Percentiles rank a stretch among this genome's conserved stretches.
phyloP scores from a whole-genome alignment of 1,139 yeast species.

The Meyerozyma smithsonii region DNA sequence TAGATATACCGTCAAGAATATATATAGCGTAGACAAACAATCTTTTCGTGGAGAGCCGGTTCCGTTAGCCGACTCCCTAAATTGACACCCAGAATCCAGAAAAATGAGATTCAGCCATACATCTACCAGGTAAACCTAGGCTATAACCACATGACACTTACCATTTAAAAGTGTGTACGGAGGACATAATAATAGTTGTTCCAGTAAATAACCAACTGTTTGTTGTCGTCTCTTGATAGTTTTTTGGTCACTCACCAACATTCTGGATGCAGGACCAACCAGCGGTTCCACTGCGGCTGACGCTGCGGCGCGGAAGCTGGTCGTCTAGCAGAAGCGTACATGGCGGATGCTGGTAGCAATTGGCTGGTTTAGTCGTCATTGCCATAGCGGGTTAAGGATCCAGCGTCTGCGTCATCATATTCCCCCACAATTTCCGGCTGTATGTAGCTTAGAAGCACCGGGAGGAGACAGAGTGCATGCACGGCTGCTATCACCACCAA shows the following conservation, averaged over 20 bases:
- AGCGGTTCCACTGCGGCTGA: neutral
- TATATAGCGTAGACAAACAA: too few relatives aligned
- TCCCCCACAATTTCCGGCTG: neutral
- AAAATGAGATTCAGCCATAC: neutral
- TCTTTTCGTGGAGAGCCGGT: too few relatives aligned
- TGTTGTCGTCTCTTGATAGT: slow-evolving; percentile 1
- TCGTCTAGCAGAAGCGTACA: too few relatives aligned
- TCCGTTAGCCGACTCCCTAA: too few relatives aligned
- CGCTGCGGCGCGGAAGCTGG: neutral
- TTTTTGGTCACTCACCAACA: slow-evolving; percentile 1
- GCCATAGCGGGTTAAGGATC: neutral
- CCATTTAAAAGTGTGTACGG: slow-evolving; percentile 19
- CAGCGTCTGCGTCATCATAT: neutral
- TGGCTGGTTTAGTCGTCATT: neutral
- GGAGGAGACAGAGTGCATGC: slow-evolving; percentile 75
- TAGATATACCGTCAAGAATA: too few relatives aligned
- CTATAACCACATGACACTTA: slow-evolving; percentile 8
- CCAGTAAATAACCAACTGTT: neutral
- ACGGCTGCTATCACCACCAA: slow-evolving; percentile 70
- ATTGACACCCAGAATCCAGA: neutral
- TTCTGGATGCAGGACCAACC: slow-evolving; percentile 2
- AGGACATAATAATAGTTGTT: slow-evolving; percentile 11
- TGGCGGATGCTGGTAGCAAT: too few relatives aligned
- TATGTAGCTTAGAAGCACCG: slow-evolving; percentile 59
- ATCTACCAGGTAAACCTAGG: neutral